Percentiles rank a stretch among this genome's conserved stretches.
Evolutionary conservation across 257 asterid genomes (phyloP).

Genomic region (Plectranthus barbatus): DNA sequence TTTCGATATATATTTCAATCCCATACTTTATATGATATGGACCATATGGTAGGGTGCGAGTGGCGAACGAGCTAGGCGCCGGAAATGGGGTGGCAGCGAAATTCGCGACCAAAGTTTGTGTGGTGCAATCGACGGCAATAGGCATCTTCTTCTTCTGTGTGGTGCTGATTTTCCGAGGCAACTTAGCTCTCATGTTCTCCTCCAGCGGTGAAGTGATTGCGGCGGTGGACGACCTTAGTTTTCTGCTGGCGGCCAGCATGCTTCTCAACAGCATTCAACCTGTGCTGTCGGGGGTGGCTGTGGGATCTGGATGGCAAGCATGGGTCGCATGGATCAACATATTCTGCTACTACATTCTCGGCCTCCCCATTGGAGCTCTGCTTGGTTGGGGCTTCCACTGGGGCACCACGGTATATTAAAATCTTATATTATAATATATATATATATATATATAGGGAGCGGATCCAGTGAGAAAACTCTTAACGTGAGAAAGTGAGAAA

Average conservation of each 20-base stretch:
- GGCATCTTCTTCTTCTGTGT: conserved; percentile 30
- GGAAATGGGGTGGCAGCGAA: conserved; percentile 47
- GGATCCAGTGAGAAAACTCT: too few relatives aligned
- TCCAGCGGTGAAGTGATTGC: conserved; percentile 26
- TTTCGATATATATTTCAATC: neutral
- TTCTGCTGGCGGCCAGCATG: conserved; percentile 35
- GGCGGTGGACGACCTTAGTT: conserved; percentile 26
- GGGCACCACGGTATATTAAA: conserved; percentile 37
- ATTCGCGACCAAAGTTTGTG: conserved; percentile 41
- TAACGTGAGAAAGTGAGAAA: too few relatives aligned
- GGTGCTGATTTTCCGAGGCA: conserved; percentile 23
- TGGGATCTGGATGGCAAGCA: conserved; percentile 52
- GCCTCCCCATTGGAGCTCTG: conserved; percentile 41
- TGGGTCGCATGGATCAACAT: conserved; percentile 40
- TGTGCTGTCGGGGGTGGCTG: conserved; percentile 46
- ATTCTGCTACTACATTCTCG: conserved; percentile 36
- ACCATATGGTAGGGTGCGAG: conserved; percentile 33
- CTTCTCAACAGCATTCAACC: conserved; percentile 59
- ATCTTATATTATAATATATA: too few relatives aligned
- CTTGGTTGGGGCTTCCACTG: conserved; percentile 27
- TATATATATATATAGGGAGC: too few relatives aligned
- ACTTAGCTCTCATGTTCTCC: conserved; percentile 36
- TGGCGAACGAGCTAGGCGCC: conserved; percentile 54
- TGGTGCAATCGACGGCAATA: conserved; percentile 33
- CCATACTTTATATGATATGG: neutral